Conservation (phyloP, 2,329 filamentous ascomycete genomes). For the Clarireedia sp. region DNA sequence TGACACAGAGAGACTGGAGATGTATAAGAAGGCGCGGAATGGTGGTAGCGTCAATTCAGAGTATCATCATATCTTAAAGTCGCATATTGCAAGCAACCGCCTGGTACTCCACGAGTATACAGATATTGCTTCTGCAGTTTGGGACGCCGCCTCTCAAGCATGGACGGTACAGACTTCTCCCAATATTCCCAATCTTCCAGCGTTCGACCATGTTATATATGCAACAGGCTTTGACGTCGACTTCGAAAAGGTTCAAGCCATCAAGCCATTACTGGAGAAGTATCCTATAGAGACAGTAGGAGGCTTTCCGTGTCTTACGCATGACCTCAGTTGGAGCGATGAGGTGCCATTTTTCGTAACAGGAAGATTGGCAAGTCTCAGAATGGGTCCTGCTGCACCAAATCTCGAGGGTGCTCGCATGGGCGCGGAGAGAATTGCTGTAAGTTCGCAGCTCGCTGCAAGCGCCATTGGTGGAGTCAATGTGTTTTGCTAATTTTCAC, state of each 20-base stretch:
- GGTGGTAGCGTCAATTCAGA: slow-evolving; percentile 68
- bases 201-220: slow-evolving; percentile 33
- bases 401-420: slow-evolving; percentile 68
- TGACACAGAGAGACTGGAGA: slow-evolving; percentile 58
- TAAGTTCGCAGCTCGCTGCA: neutral
- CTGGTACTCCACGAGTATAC: slow-evolving; percentile 16
- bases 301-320: slow-evolving; percentile 64
- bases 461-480: neutral
- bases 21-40: slow-evolving; percentile 57
- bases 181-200: slow-evolving; percentile 38
- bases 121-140: slow-evolving; percentile 41
- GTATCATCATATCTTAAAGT: slow-evolving; percentile 17
- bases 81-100: slow-evolving; percentile 8
- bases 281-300: slow-evolving; percentile 55
- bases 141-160: slow-evolving; percentile 38
- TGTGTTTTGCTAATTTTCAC: neutral
- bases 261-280: slow-evolving; percentile 49
- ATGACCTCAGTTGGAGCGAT: slow-evolving; percentile 68
- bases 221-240: slow-evolving; percentile 65
- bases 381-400: slow-evolving; percentile 62
- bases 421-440: slow-evolving; percentile 56
- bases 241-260: slow-evolving; percentile 50
- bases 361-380: slow-evolving; percentile 58
- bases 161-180: slow-evolving; percentile 43
- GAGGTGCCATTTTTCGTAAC: slow-evolving; percentile 68